phyloP scores from a whole-genome alignment of 352 stramenopile species.

The Phytopythium aichiense region DNA sequence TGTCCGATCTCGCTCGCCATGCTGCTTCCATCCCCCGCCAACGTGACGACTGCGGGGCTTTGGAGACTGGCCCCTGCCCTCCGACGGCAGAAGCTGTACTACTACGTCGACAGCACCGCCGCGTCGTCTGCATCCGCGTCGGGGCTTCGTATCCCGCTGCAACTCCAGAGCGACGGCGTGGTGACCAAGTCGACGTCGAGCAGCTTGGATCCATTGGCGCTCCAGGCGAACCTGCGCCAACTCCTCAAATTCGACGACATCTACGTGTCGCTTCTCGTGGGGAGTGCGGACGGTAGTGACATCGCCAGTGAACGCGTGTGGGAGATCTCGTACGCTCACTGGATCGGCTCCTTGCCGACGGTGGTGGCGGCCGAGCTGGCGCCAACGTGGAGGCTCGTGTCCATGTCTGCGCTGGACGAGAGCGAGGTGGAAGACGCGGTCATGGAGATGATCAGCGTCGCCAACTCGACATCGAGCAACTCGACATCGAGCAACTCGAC shows the following conservation, averaged over 20 bases:
- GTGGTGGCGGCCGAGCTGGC: constrained; percentile 17
- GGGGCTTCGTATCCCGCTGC: constrained; percentile 16
- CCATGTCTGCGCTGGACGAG: neutral
- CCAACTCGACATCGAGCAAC: neutral
- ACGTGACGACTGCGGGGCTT: constrained; percentile 18
- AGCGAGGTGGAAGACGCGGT: neutral
- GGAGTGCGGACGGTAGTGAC: constrained; percentile 10
- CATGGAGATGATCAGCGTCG: constrained; percentile 1
- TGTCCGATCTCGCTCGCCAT: constrained; percentile 38
- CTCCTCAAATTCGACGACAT: constrained; percentile 43
- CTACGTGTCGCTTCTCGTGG: constrained; percentile 21
- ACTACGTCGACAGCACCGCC: constrained; percentile 17
- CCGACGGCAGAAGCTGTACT: constrained; percentile 32
- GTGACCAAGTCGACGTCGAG: constrained; percentile 17
- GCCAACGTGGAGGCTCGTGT: constrained; percentile 26
- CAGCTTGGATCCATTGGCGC: constrained; percentile 14
- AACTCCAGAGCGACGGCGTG: constrained; percentile 14
- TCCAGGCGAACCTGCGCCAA: constrained; percentile 16
- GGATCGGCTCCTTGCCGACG: constrained; percentile 19
- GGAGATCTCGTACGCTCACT: constrained; percentile 32
- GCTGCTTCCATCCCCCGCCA: constrained; percentile 22
- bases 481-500: no score
- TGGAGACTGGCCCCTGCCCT: constrained; percentile 26
- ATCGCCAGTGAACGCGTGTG: constrained; percentile 17
- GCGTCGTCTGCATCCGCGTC: constrained; percentile 3